phyloP scores from a whole-genome alignment of 441 rosid species.

The Omphalea diandra region DNA sequence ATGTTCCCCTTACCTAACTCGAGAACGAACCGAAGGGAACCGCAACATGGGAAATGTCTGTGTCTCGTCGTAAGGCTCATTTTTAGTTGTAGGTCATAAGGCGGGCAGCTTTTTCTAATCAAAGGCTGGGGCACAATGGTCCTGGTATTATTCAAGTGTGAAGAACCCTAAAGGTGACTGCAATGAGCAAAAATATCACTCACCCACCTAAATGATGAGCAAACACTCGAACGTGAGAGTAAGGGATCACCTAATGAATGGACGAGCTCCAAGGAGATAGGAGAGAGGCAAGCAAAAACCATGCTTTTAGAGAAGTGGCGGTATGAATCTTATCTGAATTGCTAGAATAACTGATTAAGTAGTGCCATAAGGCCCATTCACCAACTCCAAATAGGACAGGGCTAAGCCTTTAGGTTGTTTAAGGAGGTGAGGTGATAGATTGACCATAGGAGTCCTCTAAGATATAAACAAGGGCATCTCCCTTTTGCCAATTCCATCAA shows the following conservation, averaged over 20 bases:
- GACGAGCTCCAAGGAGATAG: conserved; percentile 1
- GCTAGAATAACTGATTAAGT: too few species aligned
- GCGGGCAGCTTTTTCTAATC: too few species aligned
- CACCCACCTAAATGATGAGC: background rate
- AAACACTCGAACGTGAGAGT: conserved; percentile 5
- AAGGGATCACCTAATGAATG: conserved; percentile 5
- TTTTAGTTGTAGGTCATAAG: background rate
- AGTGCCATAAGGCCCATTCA: too few species aligned
- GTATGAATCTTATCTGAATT: too few species aligned
- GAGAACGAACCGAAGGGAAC: conserved; percentile 10
- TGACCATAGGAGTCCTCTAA: background rate
- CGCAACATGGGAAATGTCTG: conserved; percentile 11
- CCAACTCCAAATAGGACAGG: too few species aligned
- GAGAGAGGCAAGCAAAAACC: conserved; percentile 5
- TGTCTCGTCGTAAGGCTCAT: background rate
- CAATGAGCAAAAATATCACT: too few species aligned
- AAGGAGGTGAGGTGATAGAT: background rate
- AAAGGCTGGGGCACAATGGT: too few species aligned
- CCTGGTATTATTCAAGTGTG: too few species aligned
- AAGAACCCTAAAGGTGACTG: too few species aligned
- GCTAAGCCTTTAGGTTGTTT: conserved; percentile 4
- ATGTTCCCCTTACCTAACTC: conserved; percentile 16
- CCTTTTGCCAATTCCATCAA: too few species aligned
- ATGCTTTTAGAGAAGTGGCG: background rate
- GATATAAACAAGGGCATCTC: background rate